Conservation (phyloP, 495 filamentous ascomycete species). For the Recurvomyces mirabilis region DNA sequence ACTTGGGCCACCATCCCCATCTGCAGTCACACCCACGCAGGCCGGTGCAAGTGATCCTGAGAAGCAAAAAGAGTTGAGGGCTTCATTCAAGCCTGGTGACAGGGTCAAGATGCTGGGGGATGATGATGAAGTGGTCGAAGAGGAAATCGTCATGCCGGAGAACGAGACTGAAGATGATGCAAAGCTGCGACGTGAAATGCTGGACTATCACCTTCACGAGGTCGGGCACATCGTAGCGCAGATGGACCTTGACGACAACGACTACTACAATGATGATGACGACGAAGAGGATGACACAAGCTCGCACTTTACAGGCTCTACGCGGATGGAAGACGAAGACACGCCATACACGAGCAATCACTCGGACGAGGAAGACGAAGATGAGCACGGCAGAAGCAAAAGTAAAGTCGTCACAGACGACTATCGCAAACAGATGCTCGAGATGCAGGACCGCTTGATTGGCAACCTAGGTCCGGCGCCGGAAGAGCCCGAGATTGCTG, state of each 20-base stretch:
- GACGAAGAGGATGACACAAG: slow-evolving; percentile 34
- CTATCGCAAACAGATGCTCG: slow-evolving; percentile 45
- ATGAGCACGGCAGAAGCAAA: slow-evolving; percentile 59
- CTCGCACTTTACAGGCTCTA: slow-evolving; percentile 32
- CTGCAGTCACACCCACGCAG: neutral
- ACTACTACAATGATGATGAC: slow-evolving; percentile 43
- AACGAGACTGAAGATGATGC: slow-evolving; percentile 73
- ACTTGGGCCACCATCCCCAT: slow-evolving; percentile 7
- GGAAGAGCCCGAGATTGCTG: slow-evolving; percentile 11
- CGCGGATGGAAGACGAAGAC: slow-evolving; percentile 34
- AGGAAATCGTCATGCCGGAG: slow-evolving; percentile 32
- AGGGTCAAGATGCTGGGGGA: slow-evolving; percentile 29
- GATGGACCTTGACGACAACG: slow-evolving; percentile 64
- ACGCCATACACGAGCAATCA: slow-evolving; percentile 39
- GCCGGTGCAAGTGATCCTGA: neutral
- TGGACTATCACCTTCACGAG: slow-evolving; percentile 76
- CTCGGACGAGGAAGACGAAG: slow-evolving; percentile 43
- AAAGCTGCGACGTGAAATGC: slow-evolving; percentile 74
- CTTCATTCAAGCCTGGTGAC: slow-evolving; percentile 22
- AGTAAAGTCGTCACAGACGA: slow-evolving; percentile 53
- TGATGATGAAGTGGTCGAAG: slow-evolving; percentile 25
- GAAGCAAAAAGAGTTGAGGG: slow-evolving; percentile 8
- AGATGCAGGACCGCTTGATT: slow-evolving; percentile 30
- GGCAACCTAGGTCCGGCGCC: slow-evolving; percentile 30
- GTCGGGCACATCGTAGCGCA: slow-evolving; percentile 89